These are phyloP conservation scores for Lanmaoa pseudosensibilis DNA, from an alignment of 768 basidiomycete species.

Conservation along the genomic window DNA sequence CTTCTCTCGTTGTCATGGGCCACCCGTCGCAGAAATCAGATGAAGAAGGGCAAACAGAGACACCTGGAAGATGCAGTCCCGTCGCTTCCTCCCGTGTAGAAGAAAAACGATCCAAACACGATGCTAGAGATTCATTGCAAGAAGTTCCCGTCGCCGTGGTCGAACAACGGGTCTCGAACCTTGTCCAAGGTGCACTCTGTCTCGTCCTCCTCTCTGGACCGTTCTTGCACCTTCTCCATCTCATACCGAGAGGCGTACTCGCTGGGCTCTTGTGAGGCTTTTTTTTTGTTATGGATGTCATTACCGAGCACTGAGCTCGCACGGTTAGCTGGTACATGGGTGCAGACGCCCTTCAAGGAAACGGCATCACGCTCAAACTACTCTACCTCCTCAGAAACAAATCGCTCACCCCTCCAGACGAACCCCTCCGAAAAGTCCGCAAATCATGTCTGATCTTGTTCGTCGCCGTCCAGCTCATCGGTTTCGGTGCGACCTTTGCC, in stretches of 20 bases:
- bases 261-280: constrained; percentile 77
- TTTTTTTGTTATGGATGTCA: constrained; percentile 2
- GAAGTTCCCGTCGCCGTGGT: constrained; percentile 75
- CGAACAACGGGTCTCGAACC: constrained; percentile 91
- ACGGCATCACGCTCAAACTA: constrained; percentile 81
- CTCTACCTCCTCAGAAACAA: constrained; percentile 78
- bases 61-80: neutral
- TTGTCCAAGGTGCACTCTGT: constrained; percentile 78
- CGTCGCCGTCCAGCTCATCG: constrained; percentile 70
- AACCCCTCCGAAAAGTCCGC: constrained; percentile 77
- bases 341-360: constrained; percentile 71
- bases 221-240: constrained; percentile 72
- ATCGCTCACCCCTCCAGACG: constrained; percentile 53
- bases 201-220: constrained; percentile 81
- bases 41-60: constrained; percentile 31
- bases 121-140: constrained; percentile 10
- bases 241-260: constrained; percentile 81
- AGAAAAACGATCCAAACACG: constrained; percentile 23
- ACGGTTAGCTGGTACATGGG: constrained; percentile 88
- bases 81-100: constrained; percentile 9
- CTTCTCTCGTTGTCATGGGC: constrained; percentile 73
- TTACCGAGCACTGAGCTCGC: neutral
- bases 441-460: constrained; percentile 73
- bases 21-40: constrained; percentile 39
- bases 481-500: constrained; percentile 86